Base-by-base conservation (phyloP, 1,284 basidiomycete genomes). In the Marasmius fiardii region DNA sequence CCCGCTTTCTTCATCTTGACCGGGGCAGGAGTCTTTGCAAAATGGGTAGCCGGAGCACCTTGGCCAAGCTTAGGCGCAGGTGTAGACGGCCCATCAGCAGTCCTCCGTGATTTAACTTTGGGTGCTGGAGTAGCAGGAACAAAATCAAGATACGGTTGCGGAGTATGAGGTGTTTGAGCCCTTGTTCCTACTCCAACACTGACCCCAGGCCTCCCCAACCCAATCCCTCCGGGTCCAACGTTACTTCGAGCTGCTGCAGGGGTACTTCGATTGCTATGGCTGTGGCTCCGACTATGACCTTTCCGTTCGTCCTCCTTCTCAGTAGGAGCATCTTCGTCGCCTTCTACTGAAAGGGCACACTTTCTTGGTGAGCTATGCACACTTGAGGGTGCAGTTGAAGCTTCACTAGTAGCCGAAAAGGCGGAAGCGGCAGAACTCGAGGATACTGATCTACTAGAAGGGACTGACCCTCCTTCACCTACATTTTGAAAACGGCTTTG, bases 121-220 rank as follows among this genome's bases (percentile, higher is more conserved):
- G 39, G 16, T 20, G 39, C 39, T 7, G 39, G 89, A 58, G 85
- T 90, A 53, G 78, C 71, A 0, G 88, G 88, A 18, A 81, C 76
- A 56, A 80, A 89, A 52, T 90, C 88, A 4, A 88, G 75, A n/a
- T 90, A 41, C 39, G 39, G 39, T 41, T 39, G 37, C 37, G 37
- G 53, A 24, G 23, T 50, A n/a, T 49, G 54, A 16, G 37, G 37
- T 20, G 20, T 3, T 16, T 16, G 39, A 2, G 39, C n/a, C 39
- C n/a, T 41, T 16, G 16, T 16, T 41, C 20, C n/a, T 41, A 4
- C 28, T 31, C 4, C 28, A 31, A 4, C 28, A 31, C 28, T 4
- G 28, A 31, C 28, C 28, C 39, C 39, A 1, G 39, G 39, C 39
- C 39, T 41, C 4, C 39, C 39, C 39, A 41, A n/a, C 39, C 39